Evolutionary conservation across 441 rosid genomes (phyloP).

Genomic region (Codiaeum variegatum): DNA sequence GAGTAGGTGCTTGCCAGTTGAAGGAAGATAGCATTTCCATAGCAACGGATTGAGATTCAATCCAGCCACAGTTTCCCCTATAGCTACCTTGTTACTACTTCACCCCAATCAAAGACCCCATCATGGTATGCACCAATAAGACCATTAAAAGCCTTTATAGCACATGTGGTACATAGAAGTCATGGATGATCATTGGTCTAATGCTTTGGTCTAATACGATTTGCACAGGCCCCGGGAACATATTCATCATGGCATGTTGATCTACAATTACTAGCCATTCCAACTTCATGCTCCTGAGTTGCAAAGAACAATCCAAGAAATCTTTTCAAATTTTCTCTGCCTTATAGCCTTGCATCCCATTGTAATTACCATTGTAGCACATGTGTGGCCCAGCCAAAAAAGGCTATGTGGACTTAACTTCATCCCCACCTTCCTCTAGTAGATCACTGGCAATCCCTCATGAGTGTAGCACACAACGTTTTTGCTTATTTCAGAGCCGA

Average conservation of each 20-base stretch:
- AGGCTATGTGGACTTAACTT: too few relatives aligned
- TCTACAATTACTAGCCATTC: background rate
- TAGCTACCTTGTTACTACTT: background rate
- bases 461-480: background rate
- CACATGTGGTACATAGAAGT: background rate
- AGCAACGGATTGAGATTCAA: background rate
- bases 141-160: slow-evolving; percentile 5
- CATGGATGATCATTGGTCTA: too few relatives aligned
- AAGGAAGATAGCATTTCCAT: slow-evolving; percentile 4
- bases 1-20: slow-evolving; percentile 9
- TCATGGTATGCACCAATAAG: background rate
- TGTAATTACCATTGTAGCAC: slow-evolving; percentile 21
- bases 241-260: background rate
- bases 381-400: slow-evolving; percentile 14
- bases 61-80: background rate
- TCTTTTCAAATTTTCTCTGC: slow-evolving; percentile 4
- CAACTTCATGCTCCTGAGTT: background rate
- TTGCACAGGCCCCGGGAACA: background rate
- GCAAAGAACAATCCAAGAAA: background rate
- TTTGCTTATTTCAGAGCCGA: background rate
- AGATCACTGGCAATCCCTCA: background rate
- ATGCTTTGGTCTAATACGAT: too few relatives aligned
- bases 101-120: slow-evolving; percentile 1
- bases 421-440: background rate
- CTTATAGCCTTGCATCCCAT: slow-evolving; percentile 19